Percentiles rank a stretch among this genome's conserved stretches.
These are phyloP conservation scores for Hyaloscypha hepaticicola DNA, from an alignment of 495 filamentous ascomycete genomes.

Conservation along the genomic window DNA sequence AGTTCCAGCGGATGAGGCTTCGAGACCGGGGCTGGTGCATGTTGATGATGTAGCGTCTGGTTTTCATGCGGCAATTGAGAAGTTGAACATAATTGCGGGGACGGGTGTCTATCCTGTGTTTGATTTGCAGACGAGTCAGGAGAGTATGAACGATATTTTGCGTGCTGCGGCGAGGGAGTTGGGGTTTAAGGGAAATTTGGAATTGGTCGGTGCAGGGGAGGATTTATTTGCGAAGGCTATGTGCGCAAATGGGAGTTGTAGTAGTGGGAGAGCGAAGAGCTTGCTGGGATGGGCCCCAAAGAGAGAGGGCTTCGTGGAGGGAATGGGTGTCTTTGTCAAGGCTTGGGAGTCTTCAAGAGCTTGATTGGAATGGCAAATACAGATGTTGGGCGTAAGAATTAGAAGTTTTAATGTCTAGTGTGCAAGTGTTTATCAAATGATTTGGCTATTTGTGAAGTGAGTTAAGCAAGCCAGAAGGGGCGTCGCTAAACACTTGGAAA, in stretches of 20 bases:
- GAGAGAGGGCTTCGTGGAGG: constrained; percentile 28
- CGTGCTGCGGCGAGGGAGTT: constrained; percentile 22
- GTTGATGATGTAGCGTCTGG: constrained; percentile 42
- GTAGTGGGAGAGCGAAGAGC: constrained; percentile 35
- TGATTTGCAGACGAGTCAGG: constrained; percentile 38
- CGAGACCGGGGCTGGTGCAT: constrained; percentile 35
- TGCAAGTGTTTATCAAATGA: too few relatives aligned
- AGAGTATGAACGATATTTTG: constrained; percentile 36
- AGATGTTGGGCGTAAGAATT: background rate
- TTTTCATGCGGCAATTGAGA: constrained; percentile 38
- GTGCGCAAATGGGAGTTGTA: constrained; percentile 29
- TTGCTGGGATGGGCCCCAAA: constrained; percentile 43
- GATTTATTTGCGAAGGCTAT: constrained; percentile 35
- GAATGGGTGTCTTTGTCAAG: constrained; percentile 18
- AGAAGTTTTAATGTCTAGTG: background rate
- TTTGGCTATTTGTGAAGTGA: too few relatives aligned
- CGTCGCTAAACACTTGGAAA: too few relatives aligned
- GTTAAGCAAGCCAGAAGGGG: too few relatives aligned
- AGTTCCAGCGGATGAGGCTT: constrained; percentile 30
- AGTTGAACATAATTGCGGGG: constrained; percentile 33
- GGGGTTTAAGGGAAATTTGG: constrained; percentile 34
- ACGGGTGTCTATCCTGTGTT: constrained; percentile 43
- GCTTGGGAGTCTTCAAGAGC: constrained; percentile 14
- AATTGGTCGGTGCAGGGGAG: constrained; percentile 30
- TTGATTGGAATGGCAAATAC: too few relatives aligned